Base-by-base conservation (phyloP, 768 basidiomycete species). In the Xanthoconium stramineum region DNA sequence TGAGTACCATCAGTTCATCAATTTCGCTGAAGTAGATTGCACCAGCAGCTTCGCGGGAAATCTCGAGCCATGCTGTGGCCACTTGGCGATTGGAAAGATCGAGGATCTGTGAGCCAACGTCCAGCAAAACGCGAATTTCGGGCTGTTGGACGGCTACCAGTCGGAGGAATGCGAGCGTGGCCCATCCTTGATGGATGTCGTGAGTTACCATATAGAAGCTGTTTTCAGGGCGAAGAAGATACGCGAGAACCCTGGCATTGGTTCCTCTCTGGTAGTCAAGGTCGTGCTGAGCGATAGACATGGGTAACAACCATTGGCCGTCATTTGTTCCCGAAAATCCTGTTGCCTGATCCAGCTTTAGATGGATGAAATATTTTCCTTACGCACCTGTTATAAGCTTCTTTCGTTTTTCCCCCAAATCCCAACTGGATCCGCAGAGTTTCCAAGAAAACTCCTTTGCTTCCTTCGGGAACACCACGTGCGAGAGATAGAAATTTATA, bases 91-190 rank as follows among this genome's bases (percentile, higher is more conserved):
- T 83, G 33, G 67, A 63, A 52, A 78, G 58, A 46, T 83, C 80
- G 6, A 83, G 69, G 54, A 83, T 76, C 58, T 83, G 83, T 0
- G 82, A 80, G 0, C 83, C 82, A 6, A 83, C 79, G 48, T 83
- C 82, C 6, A 83, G 64, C 24, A 83, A 61, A 12, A 82, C 77
- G 35, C 70, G 71, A 14, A 82, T 69, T 13, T 68, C 60, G 1
- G 75, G 74, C 1, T 47, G 46, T 52, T 78, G 70, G 1, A 47
- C 13, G 3, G 68, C 63, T 1, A 83, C 17, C 28, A 65, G 42
- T 3, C 58, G 28, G 29, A 80, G 55, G 47, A 67, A 35, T 10
- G 53, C 14, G 1, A 5, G n/a, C 0, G 63, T 51, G 5, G 24
- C 45, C 19, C 43, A 29, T 32, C 53, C 33, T n/a, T 47, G 14